phyloP scores from a whole-genome alignment of 1,139 yeast genomes.

The Hemisphaericaspora lyxosophila region DNA sequence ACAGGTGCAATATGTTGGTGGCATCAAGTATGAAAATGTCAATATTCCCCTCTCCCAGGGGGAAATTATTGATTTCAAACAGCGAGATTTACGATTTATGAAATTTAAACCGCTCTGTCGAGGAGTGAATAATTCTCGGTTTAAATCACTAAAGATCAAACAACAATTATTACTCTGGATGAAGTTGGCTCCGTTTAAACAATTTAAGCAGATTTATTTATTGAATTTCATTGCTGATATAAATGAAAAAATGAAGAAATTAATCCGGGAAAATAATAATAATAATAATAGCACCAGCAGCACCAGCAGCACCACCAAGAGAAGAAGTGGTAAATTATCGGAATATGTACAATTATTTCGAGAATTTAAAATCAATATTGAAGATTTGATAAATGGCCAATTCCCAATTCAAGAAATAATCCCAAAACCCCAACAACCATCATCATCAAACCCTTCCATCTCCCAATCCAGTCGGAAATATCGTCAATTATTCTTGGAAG shows the following conservation, averaged over 20 bases:
- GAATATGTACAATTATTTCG: slow-evolving; percentile 19
- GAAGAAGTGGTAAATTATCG: slow-evolving; percentile 14
- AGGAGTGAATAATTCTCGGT: slow-evolving; percentile 16
- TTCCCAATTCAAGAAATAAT: slow-evolving; percentile 13
- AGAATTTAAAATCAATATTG: slow-evolving; percentile 18
- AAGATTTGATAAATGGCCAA: slow-evolving; percentile 19
- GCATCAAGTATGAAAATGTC: slow-evolving; percentile 2
- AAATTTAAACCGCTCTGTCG: slow-evolving; percentile 10
- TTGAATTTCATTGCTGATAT: slow-evolving; percentile 17
- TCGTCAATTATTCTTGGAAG: slow-evolving; percentile 15
- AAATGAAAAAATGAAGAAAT: slow-evolving; percentile 12
- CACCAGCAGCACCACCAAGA: too few relatives aligned
- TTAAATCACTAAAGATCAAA: slow-evolving; percentile 20
- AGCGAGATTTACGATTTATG: slow-evolving; percentile 36
- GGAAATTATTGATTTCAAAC: slow-evolving; percentile 35
- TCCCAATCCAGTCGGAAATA: slow-evolving; percentile 4
- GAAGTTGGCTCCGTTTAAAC: slow-evolving; percentile 35
- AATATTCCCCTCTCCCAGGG: slow-evolving; percentile 26
- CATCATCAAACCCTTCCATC: neutral
- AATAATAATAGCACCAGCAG: slow-evolving; percentile 7
- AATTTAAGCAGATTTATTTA: slow-evolving; percentile 30
- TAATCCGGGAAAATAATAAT: slow-evolving; percentile 10
- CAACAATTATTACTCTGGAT: slow-evolving; percentile 44
- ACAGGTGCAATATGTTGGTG: slow-evolving; percentile 6
- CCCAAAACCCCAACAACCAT: neutral